Base-by-base conservation (phyloP, 345 rosid species). In the Moricandia moricandioides region DNA sequence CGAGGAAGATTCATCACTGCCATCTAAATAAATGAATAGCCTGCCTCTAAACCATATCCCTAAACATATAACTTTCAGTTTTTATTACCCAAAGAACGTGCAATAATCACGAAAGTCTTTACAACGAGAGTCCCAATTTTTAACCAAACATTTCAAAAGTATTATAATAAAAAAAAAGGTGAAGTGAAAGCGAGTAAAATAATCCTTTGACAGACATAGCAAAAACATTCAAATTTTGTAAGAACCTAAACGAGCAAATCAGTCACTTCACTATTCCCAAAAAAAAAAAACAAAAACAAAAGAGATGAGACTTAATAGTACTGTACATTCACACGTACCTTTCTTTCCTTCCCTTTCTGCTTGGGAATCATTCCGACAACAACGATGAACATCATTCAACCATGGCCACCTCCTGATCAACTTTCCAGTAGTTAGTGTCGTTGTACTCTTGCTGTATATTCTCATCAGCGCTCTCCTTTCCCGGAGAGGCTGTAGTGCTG, bases 371-470 rank as follows among this genome's bases (percentile, higher is more conserved):
- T 11, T 52, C 62, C 55, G n/a, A n/a, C n/a, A 69, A 72, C 61
- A 62, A 34, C 29, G 51, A 12, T 70, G 67, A 16, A 6, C 35
- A 57, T 87, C 80, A 88, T 82, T 91, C 96, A 63, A 87, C 76
- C 60, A 90, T 93, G 14, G 93, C 83, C 21, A 90, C 93, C 81
- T 91, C 95, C 65, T 85, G 91, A 80, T 94, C 93, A 11, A 91
- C 84, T 84, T 89, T 88, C 98, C 98, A 94, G 77, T 88, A 94
- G 86, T 94, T 94, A 65, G 98, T 82, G 35, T 89, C 95, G 58
- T 88, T 91, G 82, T 91, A 91, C 83, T 94, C 97, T 83, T 90
- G 88, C 54, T 67, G 79, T 61, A 85, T 83, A 54, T 84, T 76
- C 26, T 86, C 92, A 12, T 86, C 95, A 0, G 87, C 24, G 56